Base-by-base conservation (phyloP, 2,329 filamentous ascomycete genomes). In the Clarireedia monteithiana region DNA sequence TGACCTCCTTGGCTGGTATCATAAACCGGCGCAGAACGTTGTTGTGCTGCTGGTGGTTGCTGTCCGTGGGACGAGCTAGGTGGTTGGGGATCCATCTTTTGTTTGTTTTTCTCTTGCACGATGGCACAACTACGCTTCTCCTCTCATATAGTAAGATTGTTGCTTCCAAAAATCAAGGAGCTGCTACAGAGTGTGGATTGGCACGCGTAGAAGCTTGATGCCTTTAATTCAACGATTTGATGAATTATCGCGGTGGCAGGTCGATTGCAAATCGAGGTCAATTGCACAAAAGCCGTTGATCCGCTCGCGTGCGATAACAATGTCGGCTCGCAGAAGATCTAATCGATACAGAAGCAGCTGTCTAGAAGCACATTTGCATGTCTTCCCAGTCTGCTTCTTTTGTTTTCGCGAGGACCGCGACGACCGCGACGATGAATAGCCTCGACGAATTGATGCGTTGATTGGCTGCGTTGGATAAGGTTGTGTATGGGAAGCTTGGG, bases 1-100 rank as follows among this genome's bases (percentile, higher is more conserved):
- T 91, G 88, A 53, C 88, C 88, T 59, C 86, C 87, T 68, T 87
- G 83, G 64, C 75, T 79, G 50, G 82, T 82, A 72, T 91, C 86
- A 70, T 91, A 91, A n/a, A 81, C 78, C 15, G 83, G 83, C 20
- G 47, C 38, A 42, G 53, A 48, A 15, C 53, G 53, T 50, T 55
- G 53, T 55, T 50, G 47, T 48, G 50, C 45, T 66, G 81, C 77
- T 62, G 79, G 76, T 63, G 82, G 67, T 57, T 66, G 65, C 39
- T 62, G 82, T 50, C 72, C 68, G 67, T 82, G 80, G 59, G 79
- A 74, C 58, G 81, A 71, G 58, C 75, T 73, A 59, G 77, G 73
- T 52, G 78, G 74, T 66, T 78, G 73, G 48, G 72, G 73, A 64
- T 84, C 81, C 81, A 84, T 84, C 64, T 59, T 71, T 63, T 34